Evolutionary conservation across 2,329 filamentous ascomycete genomes (phyloP).

Genomic region (Fusarium succisae): DNA sequence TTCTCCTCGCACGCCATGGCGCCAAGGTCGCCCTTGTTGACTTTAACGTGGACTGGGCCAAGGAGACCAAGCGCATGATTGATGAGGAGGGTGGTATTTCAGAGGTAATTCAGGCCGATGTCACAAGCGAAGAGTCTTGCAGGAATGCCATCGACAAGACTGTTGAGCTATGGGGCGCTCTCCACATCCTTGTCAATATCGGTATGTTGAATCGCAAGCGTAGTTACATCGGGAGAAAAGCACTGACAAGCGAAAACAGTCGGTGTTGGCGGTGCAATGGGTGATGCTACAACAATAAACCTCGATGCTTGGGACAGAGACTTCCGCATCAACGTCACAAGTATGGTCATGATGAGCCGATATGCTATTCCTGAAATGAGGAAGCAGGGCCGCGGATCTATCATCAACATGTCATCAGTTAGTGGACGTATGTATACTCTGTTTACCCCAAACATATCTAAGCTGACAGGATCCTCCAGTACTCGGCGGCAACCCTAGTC

Average conservation of each 20-base stretch:
- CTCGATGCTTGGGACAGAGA: slow-evolving; percentile 8
- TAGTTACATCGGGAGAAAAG: background rate
- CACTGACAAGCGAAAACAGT: background rate
- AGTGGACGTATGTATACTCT: background rate
- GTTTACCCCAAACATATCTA: too few relatives aligned
- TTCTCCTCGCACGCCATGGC: background rate
- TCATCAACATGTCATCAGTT: slow-evolving; percentile 3
- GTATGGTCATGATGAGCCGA: slow-evolving; percentile 10
- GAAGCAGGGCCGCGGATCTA: slow-evolving; percentile 1
- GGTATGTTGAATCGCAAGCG: background rate
- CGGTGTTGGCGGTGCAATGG: background rate
- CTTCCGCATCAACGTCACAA: slow-evolving; percentile 7
- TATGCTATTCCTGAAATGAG: slow-evolving; percentile 3
- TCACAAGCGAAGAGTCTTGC: slow-evolving; percentile 1
- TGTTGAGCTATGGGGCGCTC: background rate
- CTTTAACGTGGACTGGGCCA: background rate
- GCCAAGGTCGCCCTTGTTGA: slow-evolving; percentile 1
- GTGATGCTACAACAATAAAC: background rate
- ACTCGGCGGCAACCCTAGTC: slow-evolving; percentile 1
- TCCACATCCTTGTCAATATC: slow-evolving; percentile 8
- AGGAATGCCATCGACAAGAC: slow-evolving; percentile 3
- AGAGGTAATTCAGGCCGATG: slow-evolving; percentile 2
- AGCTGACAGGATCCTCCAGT: background rate
- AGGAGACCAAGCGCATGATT: slow-evolving; percentile 5
- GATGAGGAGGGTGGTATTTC: slow-evolving; percentile 1